Conservation (phyloP, 2,329 filamentous ascomycete genomes). For the Zalaria obscura region DNA sequence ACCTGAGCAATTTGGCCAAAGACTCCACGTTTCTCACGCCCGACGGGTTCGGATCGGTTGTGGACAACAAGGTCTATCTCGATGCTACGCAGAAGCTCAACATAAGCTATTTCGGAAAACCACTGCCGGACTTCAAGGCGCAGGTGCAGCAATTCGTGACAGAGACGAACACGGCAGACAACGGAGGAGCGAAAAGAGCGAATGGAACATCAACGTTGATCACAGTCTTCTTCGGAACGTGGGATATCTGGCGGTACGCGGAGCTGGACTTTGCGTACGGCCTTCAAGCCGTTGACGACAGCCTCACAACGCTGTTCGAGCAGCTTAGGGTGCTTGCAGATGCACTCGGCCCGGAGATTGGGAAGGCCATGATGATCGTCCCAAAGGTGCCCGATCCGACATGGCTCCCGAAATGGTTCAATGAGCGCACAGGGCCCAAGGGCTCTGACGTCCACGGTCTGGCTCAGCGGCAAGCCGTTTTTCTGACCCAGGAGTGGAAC, state of each 20-base stretch:
- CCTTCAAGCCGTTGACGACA: not conserved
- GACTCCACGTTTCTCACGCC: not conserved
- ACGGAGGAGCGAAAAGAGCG: not conserved
- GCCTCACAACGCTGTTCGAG: slow-evolving; percentile 2
- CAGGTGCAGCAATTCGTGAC: slow-evolving; percentile 3
- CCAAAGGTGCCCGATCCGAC: slow-evolving; percentile 5
- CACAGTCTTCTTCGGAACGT: slow-evolving; percentile 4
- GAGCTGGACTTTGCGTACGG: not conserved
- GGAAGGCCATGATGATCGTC: slow-evolving; percentile 1
- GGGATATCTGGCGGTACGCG: slow-evolving; percentile 4
- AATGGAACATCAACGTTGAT: not conserved
- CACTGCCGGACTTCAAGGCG: slow-evolving; percentile 2
- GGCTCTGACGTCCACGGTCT: slow-evolving; percentile 3
- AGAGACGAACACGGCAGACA: not conserved
- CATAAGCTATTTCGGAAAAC: not conserved
- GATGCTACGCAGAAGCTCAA: slow-evolving; percentile 1
- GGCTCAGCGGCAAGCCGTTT: slow-evolving; percentile 3
- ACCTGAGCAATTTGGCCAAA: slow-evolving; percentile 2
- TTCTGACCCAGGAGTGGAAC: slow-evolving; percentile 5
- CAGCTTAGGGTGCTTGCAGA: slow-evolving; percentile 4
- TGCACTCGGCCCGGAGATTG: not conserved
- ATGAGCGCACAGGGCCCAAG: slow-evolving; percentile 1
- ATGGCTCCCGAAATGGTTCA: slow-evolving; percentile 3
- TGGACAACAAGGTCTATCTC: slow-evolving; percentile 2
- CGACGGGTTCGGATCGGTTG: slow-evolving; percentile 1